These are phyloP conservation scores for Diplodia sapinea DNA, from an alignment of 2,329 filamentous ascomycete genomes.

Conservation along the genomic window DNA sequence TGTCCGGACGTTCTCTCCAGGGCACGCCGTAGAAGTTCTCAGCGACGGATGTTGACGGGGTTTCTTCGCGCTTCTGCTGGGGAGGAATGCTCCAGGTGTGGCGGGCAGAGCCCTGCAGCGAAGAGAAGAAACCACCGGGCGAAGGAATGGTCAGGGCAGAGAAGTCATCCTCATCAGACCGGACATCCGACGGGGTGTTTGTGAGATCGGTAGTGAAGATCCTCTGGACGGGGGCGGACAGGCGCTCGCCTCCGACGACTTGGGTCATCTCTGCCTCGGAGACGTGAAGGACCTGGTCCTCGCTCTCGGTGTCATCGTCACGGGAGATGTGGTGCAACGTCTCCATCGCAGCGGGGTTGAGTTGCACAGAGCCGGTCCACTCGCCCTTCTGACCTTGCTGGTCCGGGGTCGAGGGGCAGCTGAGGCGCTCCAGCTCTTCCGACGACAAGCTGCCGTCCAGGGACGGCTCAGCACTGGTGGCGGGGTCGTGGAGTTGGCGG, in stretches of 20 bases:
- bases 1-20: conserved; percentile 58
- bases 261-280: conserved; percentile 66
- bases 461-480: conserved; percentile 81
- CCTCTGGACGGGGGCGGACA: conserved; percentile 10
- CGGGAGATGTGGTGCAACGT: conserved; percentile 70
- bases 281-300: conserved; percentile 49
- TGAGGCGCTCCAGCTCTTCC: conserved; percentile 82
- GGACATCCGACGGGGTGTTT: conserved; percentile 3
- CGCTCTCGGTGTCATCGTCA: conserved; percentile 33
- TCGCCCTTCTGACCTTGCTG: conserved; percentile 61
- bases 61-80: conserved; percentile 46
- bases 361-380: conserved; percentile 65
- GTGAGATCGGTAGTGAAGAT: conserved; percentile 22
- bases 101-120: conserved; percentile 74
- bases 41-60: conserved; percentile 86
- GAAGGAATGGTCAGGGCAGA: conserved; percentile 88
- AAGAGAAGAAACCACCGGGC: conserved; percentile 89
- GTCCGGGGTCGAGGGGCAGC: conserved; percentile 83
- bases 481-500: conserved; percentile 67
- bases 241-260: conserved; percentile 40
- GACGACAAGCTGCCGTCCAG: conserved; percentile 87
- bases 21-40: conserved; percentile 89
- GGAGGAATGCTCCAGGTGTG: conserved; percentile 76
- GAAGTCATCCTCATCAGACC: conserved; percentile 63
- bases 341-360: conserved; percentile 80